Percentiles rank a stretch among this genome's conserved stretches.
These are phyloP conservation scores for Candida gorgasii DNA, from an alignment of 805 yeast species.

Conservation along the genomic window DNA sequence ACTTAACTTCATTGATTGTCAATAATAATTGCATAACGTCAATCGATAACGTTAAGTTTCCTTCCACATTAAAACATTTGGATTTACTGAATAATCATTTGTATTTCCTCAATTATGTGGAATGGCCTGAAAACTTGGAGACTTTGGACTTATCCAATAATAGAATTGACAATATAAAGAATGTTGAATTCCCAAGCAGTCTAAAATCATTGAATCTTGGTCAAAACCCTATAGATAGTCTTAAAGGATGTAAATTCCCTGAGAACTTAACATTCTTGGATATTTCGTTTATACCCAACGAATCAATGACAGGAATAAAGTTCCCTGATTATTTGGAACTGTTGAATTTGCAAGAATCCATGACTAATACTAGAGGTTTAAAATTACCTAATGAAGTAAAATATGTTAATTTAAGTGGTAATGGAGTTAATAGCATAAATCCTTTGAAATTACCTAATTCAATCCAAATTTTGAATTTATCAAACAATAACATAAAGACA, in stretches of 20 bases:
- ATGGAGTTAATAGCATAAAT: conserved; percentile 47
- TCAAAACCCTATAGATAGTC: conserved; percentile 43
- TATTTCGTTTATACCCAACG: conserved; percentile 44
- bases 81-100: conserved; percentile 38
- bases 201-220: conserved; percentile 32
- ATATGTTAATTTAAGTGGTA: conserved; percentile 33
- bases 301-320: conserved; percentile 47
- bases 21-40: conserved; percentile 34
- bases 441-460: conserved; percentile 45
- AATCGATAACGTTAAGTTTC: conserved; percentile 38
- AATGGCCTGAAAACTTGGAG: conserved; percentile 32
- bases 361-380: conserved; percentile 46
- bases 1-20: conserved; percentile 30
- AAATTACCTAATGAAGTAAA: conserved; percentile 36
- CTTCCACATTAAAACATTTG: conserved; percentile 32
- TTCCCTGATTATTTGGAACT: conserved; percentile 40
- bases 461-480: conserved; percentile 37
- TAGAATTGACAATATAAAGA: conserved; percentile 38
- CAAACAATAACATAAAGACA: conserved; percentile 44
- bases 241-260: conserved; percentile 43
- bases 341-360: conserved; percentile 43
- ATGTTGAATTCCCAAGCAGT: conserved; percentile 36
- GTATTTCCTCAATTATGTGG: conserved; percentile 39
- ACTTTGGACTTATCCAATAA: conserved; percentile 39
- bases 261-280: conserved; percentile 38